Evolutionary conservation across 2,329 filamentous ascomycete genomes (phyloP).

Genomic region (Aspergillus sp.): DNA sequence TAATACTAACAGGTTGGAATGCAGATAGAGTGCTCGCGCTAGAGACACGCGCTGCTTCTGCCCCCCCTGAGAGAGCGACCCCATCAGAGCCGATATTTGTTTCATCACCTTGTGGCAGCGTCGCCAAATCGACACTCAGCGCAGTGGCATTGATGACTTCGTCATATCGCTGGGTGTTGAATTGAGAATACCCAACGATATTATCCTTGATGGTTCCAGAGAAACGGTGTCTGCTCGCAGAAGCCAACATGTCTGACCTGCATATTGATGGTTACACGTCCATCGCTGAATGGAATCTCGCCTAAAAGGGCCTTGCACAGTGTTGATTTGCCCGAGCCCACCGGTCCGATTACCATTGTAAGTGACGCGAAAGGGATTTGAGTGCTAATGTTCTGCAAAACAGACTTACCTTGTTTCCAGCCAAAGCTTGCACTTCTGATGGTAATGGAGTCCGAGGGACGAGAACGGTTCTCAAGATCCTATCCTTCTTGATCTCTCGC

Average conservation of each 20-base stretch:
- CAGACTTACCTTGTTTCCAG: slow-evolving; percentile 11
- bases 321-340: slow-evolving; percentile 43
- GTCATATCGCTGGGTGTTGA: slow-evolving; percentile 17
- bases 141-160: slow-evolving; percentile 22
- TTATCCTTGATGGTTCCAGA: slow-evolving; percentile 18
- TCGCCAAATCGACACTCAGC: slow-evolving; percentile 22
- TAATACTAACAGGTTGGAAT: slow-evolving; percentile 42
- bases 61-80: slow-evolving; percentile 19
- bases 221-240: slow-evolving; percentile 23
- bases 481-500: too few relatives aligned
- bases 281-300: slow-evolving; percentile 25
- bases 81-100: slow-evolving; percentile 24
- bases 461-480: too few relatives aligned
- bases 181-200: slow-evolving; percentile 17
- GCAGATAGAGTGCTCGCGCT: slow-evolving; percentile 50
- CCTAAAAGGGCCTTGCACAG: slow-evolving; percentile 35
- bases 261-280: slow-evolving; percentile 7
- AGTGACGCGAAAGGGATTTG: neutral
- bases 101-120: slow-evolving; percentile 21
- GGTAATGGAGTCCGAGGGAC: too few relatives aligned
- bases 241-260: slow-evolving; percentile 9
- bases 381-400: slow-evolving; percentile 14
- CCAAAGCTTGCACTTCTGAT: slow-evolving; percentile 14
- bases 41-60: slow-evolving; percentile 36
- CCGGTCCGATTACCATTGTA: slow-evolving; percentile 41